These are phyloP conservation scores for Lentinus brumalis DNA, from an alignment of 768 basidiomycete genomes.

Conservation along the genomic window DNA sequence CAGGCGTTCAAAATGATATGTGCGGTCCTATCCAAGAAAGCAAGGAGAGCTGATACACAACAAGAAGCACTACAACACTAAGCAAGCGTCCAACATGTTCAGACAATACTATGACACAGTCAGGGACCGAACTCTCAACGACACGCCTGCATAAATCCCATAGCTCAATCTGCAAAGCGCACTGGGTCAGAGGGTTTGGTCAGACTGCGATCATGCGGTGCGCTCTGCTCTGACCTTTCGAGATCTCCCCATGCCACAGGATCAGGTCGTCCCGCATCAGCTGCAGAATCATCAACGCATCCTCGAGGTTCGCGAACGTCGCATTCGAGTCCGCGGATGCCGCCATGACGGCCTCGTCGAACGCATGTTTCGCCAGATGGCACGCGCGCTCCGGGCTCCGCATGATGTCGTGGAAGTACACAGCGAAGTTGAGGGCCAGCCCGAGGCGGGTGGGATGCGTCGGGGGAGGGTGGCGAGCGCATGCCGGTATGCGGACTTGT, in stretches of 20 bases:
- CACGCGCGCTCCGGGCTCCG: constrained; percentile 86
- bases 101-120: too few species aligned
- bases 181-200: not conserved
- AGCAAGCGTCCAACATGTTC: too few species aligned
- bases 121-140: too few species aligned
- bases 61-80: not conserved
- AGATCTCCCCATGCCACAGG: constrained; percentile 80
- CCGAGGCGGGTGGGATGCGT: constrained; percentile 88
- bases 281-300: constrained; percentile 84
- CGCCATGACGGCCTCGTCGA: constrained; percentile 79
- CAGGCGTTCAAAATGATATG: too few species aligned
- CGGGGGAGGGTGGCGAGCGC: constrained; percentile 69
- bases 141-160: not conserved
- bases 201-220: not conserved
- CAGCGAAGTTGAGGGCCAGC: constrained; percentile 90
- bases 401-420: constrained; percentile 88
- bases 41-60: not conserved
- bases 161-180: not conserved
- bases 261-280: constrained; percentile 83
- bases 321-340: constrained; percentile 21
- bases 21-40: not conserved
- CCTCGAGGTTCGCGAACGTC: constrained; percentile 58
- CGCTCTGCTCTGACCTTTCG: constrained; percentile 1
- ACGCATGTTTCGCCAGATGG: constrained; percentile 88
- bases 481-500: constrained; percentile 86